Conservation (phyloP, 2,329 filamentous ascomycete species). For the Cucurbitaria berberidis region DNA sequence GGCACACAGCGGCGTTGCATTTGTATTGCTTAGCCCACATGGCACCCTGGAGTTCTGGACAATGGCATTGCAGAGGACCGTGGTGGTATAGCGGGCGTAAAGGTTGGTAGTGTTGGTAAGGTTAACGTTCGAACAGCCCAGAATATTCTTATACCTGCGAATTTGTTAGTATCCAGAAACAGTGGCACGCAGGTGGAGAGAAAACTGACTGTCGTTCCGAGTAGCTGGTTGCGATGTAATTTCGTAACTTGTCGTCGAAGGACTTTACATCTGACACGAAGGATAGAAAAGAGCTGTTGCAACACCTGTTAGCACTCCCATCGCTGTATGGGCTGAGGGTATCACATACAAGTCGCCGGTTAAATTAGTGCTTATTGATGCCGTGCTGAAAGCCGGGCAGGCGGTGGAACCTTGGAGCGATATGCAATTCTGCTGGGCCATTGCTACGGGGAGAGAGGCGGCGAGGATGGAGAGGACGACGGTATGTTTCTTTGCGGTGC, state of each 20-base stretch:
- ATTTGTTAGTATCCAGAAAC: constrained; percentile 38
- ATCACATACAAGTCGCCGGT: constrained; percentile 67
- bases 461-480: constrained; percentile 36
- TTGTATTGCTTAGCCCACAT: constrained; percentile 69
- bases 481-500: constrained; percentile 21
- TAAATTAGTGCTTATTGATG: constrained; percentile 73
- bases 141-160: constrained; percentile 75
- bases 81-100: constrained; percentile 93
- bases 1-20: constrained; percentile 81
- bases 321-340: constrained; percentile 32
- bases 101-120: constrained; percentile 78
- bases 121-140: constrained; percentile 81
- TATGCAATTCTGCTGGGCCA: constrained; percentile 61
- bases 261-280: constrained; percentile 76
- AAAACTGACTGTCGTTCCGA: constrained; percentile 74
- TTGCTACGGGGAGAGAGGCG: constrained; percentile 36
- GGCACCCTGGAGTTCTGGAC: constrained; percentile 81
- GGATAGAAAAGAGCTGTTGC: constrained; percentile 77
- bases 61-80: constrained; percentile 90
- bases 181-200: constrained; percentile 6
- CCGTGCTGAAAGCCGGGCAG: constrained; percentile 74
- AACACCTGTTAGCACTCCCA: constrained; percentile 15
- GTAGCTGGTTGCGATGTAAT: constrained; percentile 77
- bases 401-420: constrained; percentile 71
- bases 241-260: constrained; percentile 77